Percentiles rank a stretch among this genome's conserved stretches.
These are phyloP conservation scores for Luzula sylvatica DNA, from an alignment of 176 grass and related monocot genomes.

Conservation along the genomic window DNA sequence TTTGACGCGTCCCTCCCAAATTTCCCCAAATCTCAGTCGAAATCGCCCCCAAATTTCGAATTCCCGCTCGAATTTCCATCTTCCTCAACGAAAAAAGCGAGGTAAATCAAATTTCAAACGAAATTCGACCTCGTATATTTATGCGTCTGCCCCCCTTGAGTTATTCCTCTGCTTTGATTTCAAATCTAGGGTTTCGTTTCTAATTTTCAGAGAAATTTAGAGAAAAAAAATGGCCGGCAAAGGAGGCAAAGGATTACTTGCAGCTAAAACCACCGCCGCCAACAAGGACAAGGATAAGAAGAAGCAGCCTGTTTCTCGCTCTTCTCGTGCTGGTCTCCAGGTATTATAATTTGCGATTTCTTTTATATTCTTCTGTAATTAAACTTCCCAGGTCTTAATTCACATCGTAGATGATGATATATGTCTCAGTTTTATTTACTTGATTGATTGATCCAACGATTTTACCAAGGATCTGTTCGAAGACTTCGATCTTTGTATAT, in stretches of 20 bases:
- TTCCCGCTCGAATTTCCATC: not conserved
- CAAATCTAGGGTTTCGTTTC: slow-evolving; percentile 18
- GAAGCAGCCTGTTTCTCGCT: slow-evolving; percentile 60
- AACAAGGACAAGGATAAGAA: slow-evolving; percentile 79
- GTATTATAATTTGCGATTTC: no score
- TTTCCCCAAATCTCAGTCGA: not conserved
- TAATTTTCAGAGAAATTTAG: not conserved
- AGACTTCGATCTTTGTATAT: no score
- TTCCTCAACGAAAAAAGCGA: not conserved
- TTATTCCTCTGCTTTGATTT: not conserved
- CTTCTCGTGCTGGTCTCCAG: slow-evolving; percentile 63
- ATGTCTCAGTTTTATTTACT: no score
- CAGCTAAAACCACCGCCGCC: slow-evolving; percentile 52
- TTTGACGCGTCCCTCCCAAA: no score
- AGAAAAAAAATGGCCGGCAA: slow-evolving; percentile 48
- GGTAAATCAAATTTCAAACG: not conserved
- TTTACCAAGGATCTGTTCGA: no score
- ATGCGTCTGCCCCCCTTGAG: not conserved
- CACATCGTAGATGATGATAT: no score
- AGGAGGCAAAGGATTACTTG: slow-evolving; percentile 65
- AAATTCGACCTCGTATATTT: not conserved
- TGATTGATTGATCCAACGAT: no score
- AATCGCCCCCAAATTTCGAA: slow-evolving; percentile 9
- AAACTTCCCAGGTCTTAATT: no score
- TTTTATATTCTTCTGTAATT: no score